These are phyloP conservation scores for Xylaria longipes DNA, from an alignment of 495 filamentous ascomycete genomes.

Conservation along the genomic window DNA sequence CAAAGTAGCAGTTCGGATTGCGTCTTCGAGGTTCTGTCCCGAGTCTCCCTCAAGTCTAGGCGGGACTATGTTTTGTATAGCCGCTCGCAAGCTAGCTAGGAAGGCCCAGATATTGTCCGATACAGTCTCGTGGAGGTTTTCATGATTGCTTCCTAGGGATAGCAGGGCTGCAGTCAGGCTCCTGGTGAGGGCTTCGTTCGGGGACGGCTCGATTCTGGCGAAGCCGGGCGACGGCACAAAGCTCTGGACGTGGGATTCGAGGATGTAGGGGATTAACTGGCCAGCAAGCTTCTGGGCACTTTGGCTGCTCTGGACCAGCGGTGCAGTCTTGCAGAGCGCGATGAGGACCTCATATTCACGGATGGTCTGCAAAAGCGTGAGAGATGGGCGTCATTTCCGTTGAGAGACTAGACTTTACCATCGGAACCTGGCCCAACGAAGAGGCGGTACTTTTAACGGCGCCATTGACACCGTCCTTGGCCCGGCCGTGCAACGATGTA, in stretches of 20 bases:
- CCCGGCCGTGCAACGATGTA: slow-evolving; percentile 49
- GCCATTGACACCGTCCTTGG: slow-evolving; percentile 45
- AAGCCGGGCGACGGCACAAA: slow-evolving; percentile 84
- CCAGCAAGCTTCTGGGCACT: slow-evolving; percentile 74
- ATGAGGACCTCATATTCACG: slow-evolving; percentile 89
- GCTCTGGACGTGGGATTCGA: slow-evolving; percentile 78
- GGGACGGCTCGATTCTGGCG: slow-evolving; percentile 81
- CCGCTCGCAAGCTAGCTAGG: slow-evolving; percentile 66
- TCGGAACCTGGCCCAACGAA: slow-evolving; percentile 53
- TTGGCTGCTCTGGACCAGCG: slow-evolving; percentile 67
- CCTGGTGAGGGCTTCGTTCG: slow-evolving; percentile 85
- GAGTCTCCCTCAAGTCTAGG: slow-evolving; percentile 57
- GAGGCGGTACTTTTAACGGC: slow-evolving; percentile 30
- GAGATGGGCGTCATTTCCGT: slow-evolving; percentile 14
- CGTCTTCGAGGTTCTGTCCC: slow-evolving; percentile 65
- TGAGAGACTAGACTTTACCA: slow-evolving; percentile 47
- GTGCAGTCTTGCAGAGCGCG: slow-evolving; percentile 86
- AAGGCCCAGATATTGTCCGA: slow-evolving; percentile 69
- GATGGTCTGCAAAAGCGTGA: slow-evolving; percentile 54
- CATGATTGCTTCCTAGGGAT: slow-evolving; percentile 72
- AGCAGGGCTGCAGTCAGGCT: slow-evolving; percentile 81
- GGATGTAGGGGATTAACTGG: slow-evolving; percentile 81
- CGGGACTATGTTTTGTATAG: slow-evolving; percentile 43
- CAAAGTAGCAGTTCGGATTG: slow-evolving; percentile 71
- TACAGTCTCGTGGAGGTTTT: slow-evolving; percentile 65